A percentile compares a stretch with the other conserved stretches of the same genome.
These are phyloP conservation scores for Lactarius pseudohatsudake DNA, from an alignment of 768 basidiomycete genomes.

Conservation along the genomic window DNA sequence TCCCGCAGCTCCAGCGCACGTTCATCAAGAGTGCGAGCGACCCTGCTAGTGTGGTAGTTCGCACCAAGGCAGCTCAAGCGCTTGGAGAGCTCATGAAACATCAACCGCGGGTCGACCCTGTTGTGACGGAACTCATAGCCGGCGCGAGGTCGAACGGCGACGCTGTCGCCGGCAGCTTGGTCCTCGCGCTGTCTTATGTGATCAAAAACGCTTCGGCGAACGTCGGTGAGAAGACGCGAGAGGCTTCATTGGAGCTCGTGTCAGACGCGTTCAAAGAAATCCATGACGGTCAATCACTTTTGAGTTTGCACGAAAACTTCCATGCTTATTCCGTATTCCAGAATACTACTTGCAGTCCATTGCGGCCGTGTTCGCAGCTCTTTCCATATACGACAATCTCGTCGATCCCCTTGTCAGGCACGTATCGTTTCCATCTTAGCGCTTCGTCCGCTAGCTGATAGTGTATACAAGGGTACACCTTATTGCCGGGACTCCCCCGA, in stretches of 20 bases:
- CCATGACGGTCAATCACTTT: conserved; percentile 54
- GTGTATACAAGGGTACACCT: conserved; percentile 53
- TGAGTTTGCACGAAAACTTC: background rate
- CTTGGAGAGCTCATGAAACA: conserved; percentile 88
- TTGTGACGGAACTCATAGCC: conserved; percentile 83
- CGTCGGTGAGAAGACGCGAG: conserved; percentile 72
- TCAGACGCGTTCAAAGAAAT: conserved; percentile 73
- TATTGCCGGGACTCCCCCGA: conserved; percentile 64
- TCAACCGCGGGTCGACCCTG: conserved; percentile 88
- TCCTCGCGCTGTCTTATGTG: conserved; percentile 75
- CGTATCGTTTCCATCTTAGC: conserved; percentile 33
- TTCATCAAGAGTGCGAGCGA: conserved; percentile 94
- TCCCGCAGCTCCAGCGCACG: conserved; percentile 94
- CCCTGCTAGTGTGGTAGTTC: conserved; percentile 70
- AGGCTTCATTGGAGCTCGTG: conserved; percentile 72
- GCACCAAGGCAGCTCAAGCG: conserved; percentile 79
- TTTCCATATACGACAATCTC: conserved; percentile 61
- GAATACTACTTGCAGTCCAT: conserved; percentile 70
- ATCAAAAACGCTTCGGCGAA: conserved; percentile 67
- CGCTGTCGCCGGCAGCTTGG: conserved; percentile 70
- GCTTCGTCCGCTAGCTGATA: conserved; percentile 3
- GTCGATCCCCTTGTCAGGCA: conserved; percentile 69
- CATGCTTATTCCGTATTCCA: conserved; percentile 33
- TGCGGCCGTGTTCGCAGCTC: conserved; percentile 58
- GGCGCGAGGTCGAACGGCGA: conserved; percentile 62